Evolutionary conservation across 257 asterid species (phyloP).

Genomic region (Hygrophila difformis): DNA sequence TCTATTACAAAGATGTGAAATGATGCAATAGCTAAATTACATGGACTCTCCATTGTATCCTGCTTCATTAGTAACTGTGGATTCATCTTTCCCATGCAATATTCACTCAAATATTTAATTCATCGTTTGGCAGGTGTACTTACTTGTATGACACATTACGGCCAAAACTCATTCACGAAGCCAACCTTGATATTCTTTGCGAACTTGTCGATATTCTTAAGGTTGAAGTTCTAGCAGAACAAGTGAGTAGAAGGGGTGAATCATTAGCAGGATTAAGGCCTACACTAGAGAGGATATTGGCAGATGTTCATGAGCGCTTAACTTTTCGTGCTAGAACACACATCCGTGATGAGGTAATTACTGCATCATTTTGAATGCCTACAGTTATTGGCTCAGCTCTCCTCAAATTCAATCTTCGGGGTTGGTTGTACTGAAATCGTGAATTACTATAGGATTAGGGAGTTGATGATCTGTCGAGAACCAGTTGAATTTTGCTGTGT

Average conservation of each 20-base stretch:
- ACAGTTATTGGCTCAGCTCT: no score
- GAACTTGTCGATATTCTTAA: slow-evolving; percentile 91
- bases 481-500: neutral
- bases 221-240: slow-evolving; percentile 93
- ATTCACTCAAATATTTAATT: slow-evolving; percentile 11
- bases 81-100: slow-evolving; percentile 15
- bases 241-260: slow-evolving; percentile 78
- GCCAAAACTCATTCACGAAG: slow-evolving; percentile 94
- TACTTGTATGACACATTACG: slow-evolving; percentile 88
- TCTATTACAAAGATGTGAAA: neutral
- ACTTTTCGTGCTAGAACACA: slow-evolving; percentile 97
- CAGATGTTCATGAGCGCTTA: slow-evolving; percentile 91
- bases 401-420: no score
- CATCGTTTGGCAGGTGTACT: slow-evolving; percentile 66
- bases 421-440: no score
- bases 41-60: neutral
- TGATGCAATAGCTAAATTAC: neutral
- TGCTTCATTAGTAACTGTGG: slow-evolving; percentile 3
- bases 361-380: no score
- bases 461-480: no score
- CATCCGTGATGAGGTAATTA: slow-evolving; percentile 83
- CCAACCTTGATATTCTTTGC: slow-evolving; percentile 90
- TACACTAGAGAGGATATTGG: slow-evolving; percentile 84
- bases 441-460: no score
- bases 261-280: slow-evolving; percentile 86